These are phyloP conservation scores for Maudiozyma pseudohumilis DNA, from an alignment of 805 yeast species.

Conservation along the genomic window DNA sequence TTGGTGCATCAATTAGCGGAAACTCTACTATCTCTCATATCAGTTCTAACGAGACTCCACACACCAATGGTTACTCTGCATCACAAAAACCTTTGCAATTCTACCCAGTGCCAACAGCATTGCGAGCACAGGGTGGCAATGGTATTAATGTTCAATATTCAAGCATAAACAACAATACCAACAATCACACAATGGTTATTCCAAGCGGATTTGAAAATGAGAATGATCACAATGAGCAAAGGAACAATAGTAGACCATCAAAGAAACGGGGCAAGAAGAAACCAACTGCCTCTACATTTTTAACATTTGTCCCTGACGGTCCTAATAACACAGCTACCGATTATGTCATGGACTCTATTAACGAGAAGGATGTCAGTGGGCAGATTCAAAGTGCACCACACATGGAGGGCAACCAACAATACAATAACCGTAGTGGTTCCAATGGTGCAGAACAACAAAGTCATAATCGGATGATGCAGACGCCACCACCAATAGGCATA, in stretches of 20 bases:
- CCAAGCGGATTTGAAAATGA: no score
- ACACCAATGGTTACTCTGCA: constrained; percentile 18
- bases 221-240: no score
- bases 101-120: constrained; percentile 23
- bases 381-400: not conserved
- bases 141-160: not conserved
- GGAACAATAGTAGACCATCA: not conserved
- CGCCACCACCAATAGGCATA: not conserved
- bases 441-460: not conserved
- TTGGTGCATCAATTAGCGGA: constrained; percentile 4
- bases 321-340: constrained; percentile 7
- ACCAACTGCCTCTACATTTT: constrained; percentile 3
- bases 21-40: constrained; percentile 11
- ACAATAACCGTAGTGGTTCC: not conserved
- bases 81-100: constrained; percentile 30
- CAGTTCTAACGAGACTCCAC: constrained; percentile 14
- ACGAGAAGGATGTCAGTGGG: not conserved
- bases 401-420: no score
- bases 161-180: no score
- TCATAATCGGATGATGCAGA: not conserved
- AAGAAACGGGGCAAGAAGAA: not conserved
- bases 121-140: constrained; percentile 2
- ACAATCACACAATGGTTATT: no score
- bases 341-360: not conserved
- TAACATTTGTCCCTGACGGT: constrained; percentile 16